Percentiles rank a stretch among this genome's conserved stretches.
phyloP scores from a whole-genome alignment of 805 yeast species.

The Candida rishiriensis region DNA sequence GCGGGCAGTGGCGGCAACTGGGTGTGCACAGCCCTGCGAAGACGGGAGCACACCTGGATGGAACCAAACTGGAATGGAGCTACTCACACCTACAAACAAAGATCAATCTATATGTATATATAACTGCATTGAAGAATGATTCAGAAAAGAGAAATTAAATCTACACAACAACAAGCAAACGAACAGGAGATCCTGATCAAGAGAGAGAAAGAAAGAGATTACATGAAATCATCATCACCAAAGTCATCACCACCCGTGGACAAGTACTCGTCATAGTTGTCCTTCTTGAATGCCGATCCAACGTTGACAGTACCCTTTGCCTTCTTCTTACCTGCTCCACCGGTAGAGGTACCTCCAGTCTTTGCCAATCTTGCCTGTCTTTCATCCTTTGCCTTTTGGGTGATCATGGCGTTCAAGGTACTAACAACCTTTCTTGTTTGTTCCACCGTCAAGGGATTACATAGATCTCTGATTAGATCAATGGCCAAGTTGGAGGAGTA shows the following conservation, averaged over 20 bases:
- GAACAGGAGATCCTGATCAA: too few species aligned
- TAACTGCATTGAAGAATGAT: too few species aligned
- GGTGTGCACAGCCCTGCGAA: too few species aligned
- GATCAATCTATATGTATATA: too few species aligned
- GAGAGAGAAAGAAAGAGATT: conserved; percentile 18
- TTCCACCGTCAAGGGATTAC: conserved; percentile 77
- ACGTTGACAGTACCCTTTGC: conserved; percentile 76
- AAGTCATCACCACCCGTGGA: conserved; percentile 47
- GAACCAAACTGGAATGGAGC: too few species aligned
- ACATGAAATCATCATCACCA: conserved; percentile 84
- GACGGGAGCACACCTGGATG: too few species aligned
- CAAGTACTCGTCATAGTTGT: conserved; percentile 48
- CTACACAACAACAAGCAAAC: too few species aligned
- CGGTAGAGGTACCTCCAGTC: conserved; percentile 80
- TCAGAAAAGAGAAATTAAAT: too few species aligned
- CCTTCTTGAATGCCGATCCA: conserved; percentile 58
- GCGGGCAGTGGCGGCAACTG: too few species aligned
- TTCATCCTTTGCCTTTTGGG: conserved; percentile 85
- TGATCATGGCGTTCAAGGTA: conserved; percentile 73
- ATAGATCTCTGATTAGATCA: conserved; percentile 80
- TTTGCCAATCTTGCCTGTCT: conserved; percentile 80
- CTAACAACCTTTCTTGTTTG: conserved; percentile 80
- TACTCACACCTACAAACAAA: too few species aligned
- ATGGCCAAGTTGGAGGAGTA: conserved; percentile 75
- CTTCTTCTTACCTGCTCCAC: conserved; percentile 95